A percentile compares a stretch with the other conserved stretches of the same genome.
phyloP scores from a whole-genome alignment of 805 yeast genomes.

The Pichia deserticola region DNA sequence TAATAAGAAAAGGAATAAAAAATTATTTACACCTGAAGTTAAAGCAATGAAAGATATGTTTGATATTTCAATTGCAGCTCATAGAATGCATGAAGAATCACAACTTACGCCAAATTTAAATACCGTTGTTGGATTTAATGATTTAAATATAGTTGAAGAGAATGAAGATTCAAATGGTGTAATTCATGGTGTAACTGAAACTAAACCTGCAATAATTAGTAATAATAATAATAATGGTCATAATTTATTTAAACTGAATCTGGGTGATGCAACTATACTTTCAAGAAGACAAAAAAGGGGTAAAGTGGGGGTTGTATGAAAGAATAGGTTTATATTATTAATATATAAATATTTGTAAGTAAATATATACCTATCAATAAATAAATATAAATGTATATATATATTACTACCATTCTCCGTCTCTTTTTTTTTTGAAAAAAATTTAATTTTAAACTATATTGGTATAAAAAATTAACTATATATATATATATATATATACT shows the following conservation, averaged over 20 bases:
- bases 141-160: slow-evolving; percentile 5
- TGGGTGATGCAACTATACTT: slow-evolving; percentile 47
- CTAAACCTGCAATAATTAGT: not conserved
- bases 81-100: slow-evolving; percentile 47
- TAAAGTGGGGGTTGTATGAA: slow-evolving; percentile 6
- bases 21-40: slow-evolving; percentile 49
- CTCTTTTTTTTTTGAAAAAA: too few relatives aligned
- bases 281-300: slow-evolving; percentile 33
- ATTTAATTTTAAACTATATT: too few relatives aligned
- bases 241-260: slow-evolving; percentile 35
- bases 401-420: too few relatives aligned
- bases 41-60: slow-evolving; percentile 53
- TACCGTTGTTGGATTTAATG: slow-evolving; percentile 5
- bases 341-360: too few relatives aligned
- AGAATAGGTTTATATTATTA: not conserved
- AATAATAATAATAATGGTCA: too few relatives aligned
- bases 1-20: slow-evolving; percentile 14
- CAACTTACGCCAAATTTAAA: not conserved
- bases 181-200: not conserved
- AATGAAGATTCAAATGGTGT: slow-evolving; percentile 8
- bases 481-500: too few relatives aligned
- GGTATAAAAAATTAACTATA: too few relatives aligned
- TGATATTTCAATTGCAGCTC: slow-evolving; percentile 55
- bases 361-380: too few relatives aligned
- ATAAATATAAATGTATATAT: too few relatives aligned